Base-by-base conservation (phyloP, 306 rosid species). In the Delonix regia region DNA sequence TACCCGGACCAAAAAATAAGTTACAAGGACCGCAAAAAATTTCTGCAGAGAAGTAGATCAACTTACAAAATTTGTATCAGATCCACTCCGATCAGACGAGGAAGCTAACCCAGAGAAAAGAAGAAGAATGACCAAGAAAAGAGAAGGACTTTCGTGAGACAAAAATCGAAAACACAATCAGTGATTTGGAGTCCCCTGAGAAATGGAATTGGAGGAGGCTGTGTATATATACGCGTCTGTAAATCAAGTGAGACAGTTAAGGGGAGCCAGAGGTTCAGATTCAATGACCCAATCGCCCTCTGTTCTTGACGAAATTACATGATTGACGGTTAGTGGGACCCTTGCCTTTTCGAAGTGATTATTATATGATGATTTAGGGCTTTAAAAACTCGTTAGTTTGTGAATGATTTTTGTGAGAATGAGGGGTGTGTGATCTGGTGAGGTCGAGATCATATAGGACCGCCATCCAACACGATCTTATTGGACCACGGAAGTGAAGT, bases 221-320 rank as follows among this genome's bases (percentile, higher is more conserved):
- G n/a, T 56, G 19, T 21, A 47, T 71, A 71, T 73, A 78, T 51
- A 80, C 48, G 82, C 69, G 67, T 72, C 27, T 45, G 34, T 21
- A 36, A 28, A 69, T 42, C 7, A 38, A 65, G 55, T 12, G 82
- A 84, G 85, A 84, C 77, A 67, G 80, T 84, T 80, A 80, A 80
- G 85, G 77, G 42, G 80, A 67, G 69, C 80, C 85, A 41, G 57
- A 30, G 74, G 74, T 72, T 42, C 24, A 5, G 0, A 0, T 28
- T 0, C 1, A 66, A 67, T 59, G 48, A 76, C 85, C 1, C 0
- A 28, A 48, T 13, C 0, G 4, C n/a, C 83, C 56, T 69, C 5
- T 0, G 0, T 4, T 4, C 0, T 38, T 4, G 12, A 2, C 6
- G 5, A 30, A 72, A 64, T 64, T 45, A 82, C 71, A 14, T 5